Evolutionary conservation across 768 basidiomycete genomes (phyloP), one percentile per base, ranked within the genome.

Genomic region (Polyporus arcularius): DNA sequence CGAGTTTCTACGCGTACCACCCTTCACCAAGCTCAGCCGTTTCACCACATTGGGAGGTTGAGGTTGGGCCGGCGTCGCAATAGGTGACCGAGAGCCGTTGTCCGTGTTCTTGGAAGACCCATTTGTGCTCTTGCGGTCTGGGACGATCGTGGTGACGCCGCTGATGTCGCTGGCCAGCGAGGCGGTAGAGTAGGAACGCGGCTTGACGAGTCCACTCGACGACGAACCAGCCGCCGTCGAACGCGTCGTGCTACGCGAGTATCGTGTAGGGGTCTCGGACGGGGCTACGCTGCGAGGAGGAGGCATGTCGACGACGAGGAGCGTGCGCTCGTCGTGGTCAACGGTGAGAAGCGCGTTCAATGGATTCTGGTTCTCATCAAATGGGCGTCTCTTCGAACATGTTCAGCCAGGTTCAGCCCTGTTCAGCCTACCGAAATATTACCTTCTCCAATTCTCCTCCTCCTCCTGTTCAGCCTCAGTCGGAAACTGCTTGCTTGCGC

Each of bases 261-360:
- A 70, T 42, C 84, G 85, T 56, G 81, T 76, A 41, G 85, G 84
- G 15, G 83, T 70, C 63, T 85, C 85, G 46, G 86, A 87, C 14
- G 82, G 82, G 15, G 68, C 52, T 16, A 57, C 57, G 43, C 50
- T 58, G 35, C 52, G 57, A 15, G 60, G 61, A 45, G 63, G 68
- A 55, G 70, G 68, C 63, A 65, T 67, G 48, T 18, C 35, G 57
- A 54, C 57, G 53, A 59, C 58, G 55, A 57, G 55, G 31, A 48
- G 49, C 52, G 43, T 31, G 62, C 42, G 60, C 57, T 62, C 63
- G 61, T 57, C 63, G 67, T 62, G 55, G 65, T 61, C 51, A 61
- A 57, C 54, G 43, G 43, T 59, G 60, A 61, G 42, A 46, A 59
- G 45, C 35, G 54, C 53, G 59, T 28, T 30, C 38, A 30, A 8